Conservation (phyloP, 176 grass and related monocot species). For the Oryza rufipogon region DNA sequence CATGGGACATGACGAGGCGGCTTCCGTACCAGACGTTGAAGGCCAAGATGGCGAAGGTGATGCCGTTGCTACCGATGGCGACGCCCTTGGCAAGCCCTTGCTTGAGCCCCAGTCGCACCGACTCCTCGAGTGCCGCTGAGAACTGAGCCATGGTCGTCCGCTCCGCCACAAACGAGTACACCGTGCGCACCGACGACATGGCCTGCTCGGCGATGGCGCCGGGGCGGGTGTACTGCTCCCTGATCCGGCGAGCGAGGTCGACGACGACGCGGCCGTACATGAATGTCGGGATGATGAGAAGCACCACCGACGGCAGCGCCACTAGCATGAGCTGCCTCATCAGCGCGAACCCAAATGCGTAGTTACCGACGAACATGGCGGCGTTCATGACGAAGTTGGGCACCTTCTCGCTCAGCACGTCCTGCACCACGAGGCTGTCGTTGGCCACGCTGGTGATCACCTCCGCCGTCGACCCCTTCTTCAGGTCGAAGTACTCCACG, state of each 20-base stretch:
- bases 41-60: no score
- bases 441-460: constrained; percentile 94
- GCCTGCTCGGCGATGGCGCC: constrained; percentile 82
- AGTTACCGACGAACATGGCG: constrained; percentile 73
- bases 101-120: no score
- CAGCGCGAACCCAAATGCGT: constrained; percentile 66
- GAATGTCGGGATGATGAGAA: constrained; percentile 84
- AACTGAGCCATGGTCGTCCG: constrained; percentile 48
- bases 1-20: no score
- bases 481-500: constrained; percentile 97
- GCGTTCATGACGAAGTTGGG: constrained; percentile 96
- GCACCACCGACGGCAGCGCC: constrained; percentile 66
- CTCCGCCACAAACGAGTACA: constrained; percentile 90
- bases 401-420: constrained; percentile 88
- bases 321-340: constrained; percentile 74
- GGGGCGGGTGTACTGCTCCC: constrained; percentile 71
- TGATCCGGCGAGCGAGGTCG: constrained; percentile 69
- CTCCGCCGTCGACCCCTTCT: constrained; percentile 70
- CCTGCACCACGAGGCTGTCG: constrained; percentile 91
- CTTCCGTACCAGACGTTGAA: no score
- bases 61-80: no score
- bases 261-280: constrained; percentile 83
- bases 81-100: no score
- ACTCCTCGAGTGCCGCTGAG: no score
- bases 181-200: constrained; percentile 78